These are phyloP conservation scores for Alternaria infectoria DNA, from an alignment of 2,329 filamentous ascomycete genomes.

Conservation along the genomic window DNA sequence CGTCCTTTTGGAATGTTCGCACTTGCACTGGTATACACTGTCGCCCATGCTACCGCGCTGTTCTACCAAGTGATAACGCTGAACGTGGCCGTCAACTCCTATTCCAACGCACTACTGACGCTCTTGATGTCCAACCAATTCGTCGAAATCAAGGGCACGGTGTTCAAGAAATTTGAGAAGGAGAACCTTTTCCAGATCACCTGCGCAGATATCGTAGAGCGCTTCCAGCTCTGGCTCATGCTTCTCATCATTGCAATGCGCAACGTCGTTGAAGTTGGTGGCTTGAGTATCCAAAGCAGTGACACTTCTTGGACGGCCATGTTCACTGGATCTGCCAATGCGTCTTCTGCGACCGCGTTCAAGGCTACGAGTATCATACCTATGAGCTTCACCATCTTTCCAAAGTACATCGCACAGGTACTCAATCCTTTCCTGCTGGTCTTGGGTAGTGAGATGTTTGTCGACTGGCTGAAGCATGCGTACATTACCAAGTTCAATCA, in stretches of 20 bases:
- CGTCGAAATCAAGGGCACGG: conserved; percentile 96
- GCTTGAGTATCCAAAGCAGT: conserved; percentile 64
- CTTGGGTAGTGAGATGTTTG: conserved; percentile 92
- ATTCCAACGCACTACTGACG: conserved; percentile 92
- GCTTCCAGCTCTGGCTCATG: conserved; percentile 98
- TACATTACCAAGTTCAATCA: conserved; percentile 99
- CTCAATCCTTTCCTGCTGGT: conserved; percentile 93
- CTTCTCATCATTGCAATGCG: conserved; percentile 93
- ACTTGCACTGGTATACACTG: conserved; percentile 84
- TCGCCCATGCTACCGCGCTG: conserved; percentile 82
- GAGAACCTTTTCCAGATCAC: conserved; percentile 97
- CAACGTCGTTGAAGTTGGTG: conserved; percentile 94
- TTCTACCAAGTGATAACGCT: conserved; percentile 98
- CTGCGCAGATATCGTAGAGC: conserved; percentile 94
- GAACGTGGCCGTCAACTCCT: conserved; percentile 98
- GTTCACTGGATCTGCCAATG: conserved; percentile 50
- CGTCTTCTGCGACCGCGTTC: conserved; percentile 57
- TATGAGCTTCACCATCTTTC: conserved; percentile 87
- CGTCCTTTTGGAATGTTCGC: conserved; percentile 91
- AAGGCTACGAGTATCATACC: conserved; percentile 79
- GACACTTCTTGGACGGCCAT: conserved; percentile 38
- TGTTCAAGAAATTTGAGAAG: conserved; percentile 99
- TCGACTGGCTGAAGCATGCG: conserved; percentile 95
- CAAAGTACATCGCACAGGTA: conserved; percentile 86
- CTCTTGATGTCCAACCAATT: conserved; percentile 96